Conservation (phyloP, 306 rosid genomes). For the Vigna radiata region DNA sequence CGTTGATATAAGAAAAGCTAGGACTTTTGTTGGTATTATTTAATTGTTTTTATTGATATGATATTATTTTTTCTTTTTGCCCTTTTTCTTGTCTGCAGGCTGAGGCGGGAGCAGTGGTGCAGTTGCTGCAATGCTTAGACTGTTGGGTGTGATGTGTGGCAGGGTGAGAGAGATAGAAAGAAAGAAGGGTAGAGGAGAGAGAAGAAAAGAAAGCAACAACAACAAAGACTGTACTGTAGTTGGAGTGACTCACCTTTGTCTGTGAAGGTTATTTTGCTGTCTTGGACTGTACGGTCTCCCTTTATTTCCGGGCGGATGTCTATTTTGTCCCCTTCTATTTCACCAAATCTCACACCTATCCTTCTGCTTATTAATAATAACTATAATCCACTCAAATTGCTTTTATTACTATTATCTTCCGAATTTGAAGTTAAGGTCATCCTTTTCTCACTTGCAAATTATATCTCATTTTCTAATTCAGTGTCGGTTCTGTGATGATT, state of each 20-base stretch:
- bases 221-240: constrained; percentile 40
- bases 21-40: not conserved
- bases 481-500: constrained; percentile 15
- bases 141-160: constrained; percentile 87
- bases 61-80: constrained; percentile 25
- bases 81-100: constrained; percentile 52
- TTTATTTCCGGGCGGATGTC: constrained; percentile 91
- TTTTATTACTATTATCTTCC: not conserved
- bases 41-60: not conserved
- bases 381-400: not conserved
- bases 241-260: constrained; percentile 36
- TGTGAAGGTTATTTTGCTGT: constrained; percentile 34
- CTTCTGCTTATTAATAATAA: constrained; percentile 12
- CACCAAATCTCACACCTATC: constrained; percentile 69
- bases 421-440: not conserved
- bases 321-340: constrained; percentile 82
- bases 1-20: not conserved
- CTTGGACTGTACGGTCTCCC: constrained; percentile 63
- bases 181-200: not conserved
- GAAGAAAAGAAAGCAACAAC: constrained; percentile 3
- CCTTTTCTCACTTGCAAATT: not conserved
- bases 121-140: constrained; percentile 69
- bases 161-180: constrained; percentile 52
- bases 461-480: not conserved
- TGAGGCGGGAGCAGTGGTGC: constrained; percentile 61